A percentile compares a stretch with the other conserved stretches of the same genome.
Conservation (phyloP, 495 filamentous ascomycete species). For the Lepidopterella palustris region DNA sequence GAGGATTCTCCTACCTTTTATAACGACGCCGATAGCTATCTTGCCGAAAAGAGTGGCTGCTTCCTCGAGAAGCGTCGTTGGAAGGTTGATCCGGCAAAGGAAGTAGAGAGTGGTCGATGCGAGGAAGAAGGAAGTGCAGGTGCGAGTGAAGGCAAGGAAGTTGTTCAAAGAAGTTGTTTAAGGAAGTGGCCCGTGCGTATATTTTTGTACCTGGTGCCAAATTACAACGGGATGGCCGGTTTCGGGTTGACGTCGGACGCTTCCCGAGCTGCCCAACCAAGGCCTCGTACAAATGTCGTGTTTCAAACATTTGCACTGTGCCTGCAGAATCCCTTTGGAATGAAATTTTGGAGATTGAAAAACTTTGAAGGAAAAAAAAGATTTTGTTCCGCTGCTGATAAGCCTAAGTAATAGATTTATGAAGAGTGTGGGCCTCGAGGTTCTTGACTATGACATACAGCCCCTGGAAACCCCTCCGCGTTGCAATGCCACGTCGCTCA, state of each 20-base stretch:
- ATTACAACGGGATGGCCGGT: neutral
- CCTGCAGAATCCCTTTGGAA: too few species aligned
- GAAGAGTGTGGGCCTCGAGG: too few species aligned
- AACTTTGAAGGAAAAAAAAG: too few species aligned
- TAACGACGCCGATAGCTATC: too few species aligned
- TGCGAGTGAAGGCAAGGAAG: neutral
- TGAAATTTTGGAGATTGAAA: too few species aligned
- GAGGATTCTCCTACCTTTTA: neutral
- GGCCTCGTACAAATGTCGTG: too few species aligned
- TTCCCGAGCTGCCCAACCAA: neutral
- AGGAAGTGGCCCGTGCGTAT: neutral
- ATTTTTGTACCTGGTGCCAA: neutral
- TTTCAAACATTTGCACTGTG: too few species aligned
- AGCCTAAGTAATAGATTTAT: too few species aligned
- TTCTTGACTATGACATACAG: too few species aligned
- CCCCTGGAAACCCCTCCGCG: too few species aligned
- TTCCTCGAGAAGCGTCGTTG: neutral
- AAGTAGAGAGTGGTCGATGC: neutral
- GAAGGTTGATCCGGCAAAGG: neutral
- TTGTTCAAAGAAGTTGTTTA: neutral
- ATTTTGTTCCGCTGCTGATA: too few species aligned
- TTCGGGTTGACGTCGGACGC: neutral
- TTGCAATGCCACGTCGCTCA: too few species aligned
- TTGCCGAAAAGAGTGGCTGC: neutral
- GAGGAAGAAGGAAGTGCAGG: neutral